Conservation (phyloP, 2,329 filamentous ascomycete species). For the Diaporthe velutina region DNA sequence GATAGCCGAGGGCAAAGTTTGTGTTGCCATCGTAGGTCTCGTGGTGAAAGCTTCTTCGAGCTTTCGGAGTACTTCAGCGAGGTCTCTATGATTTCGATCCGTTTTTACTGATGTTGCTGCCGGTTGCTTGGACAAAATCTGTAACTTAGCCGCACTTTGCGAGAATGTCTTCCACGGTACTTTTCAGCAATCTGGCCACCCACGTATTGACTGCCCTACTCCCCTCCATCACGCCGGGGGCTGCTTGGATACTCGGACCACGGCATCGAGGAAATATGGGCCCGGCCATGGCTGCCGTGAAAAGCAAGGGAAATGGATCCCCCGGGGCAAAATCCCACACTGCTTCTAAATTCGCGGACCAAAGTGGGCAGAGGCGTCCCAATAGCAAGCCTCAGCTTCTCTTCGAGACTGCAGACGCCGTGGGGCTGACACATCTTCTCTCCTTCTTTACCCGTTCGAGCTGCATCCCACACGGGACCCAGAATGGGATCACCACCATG, state of each 20-base stretch:
- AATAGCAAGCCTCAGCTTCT: neutral
- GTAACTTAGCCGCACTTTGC: neutral
- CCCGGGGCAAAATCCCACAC: neutral
- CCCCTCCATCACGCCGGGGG: conserved; percentile 11
- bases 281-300: conserved; percentile 16
- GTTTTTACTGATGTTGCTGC: conserved; percentile 3
- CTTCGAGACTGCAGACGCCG: neutral
- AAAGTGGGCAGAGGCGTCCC: neutral
- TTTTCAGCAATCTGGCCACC: neutral
- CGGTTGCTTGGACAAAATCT: neutral
- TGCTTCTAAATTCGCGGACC: neutral
- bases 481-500: neutral
- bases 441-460: neutral
- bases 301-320: neutral
- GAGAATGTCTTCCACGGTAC: neutral
- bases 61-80: conserved; percentile 28
- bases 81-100: conserved; percentile 20
- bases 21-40: conserved; percentile 28
- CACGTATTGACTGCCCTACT: neutral
- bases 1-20: conserved; percentile 20
- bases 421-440: neutral
- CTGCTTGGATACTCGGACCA: conserved; percentile 33
- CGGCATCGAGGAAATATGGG: conserved; percentile 14
- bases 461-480: neutral
- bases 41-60: conserved; percentile 29